Conservation (phyloP, 306 rosid species). For the Medicago ruthenica region DNA sequence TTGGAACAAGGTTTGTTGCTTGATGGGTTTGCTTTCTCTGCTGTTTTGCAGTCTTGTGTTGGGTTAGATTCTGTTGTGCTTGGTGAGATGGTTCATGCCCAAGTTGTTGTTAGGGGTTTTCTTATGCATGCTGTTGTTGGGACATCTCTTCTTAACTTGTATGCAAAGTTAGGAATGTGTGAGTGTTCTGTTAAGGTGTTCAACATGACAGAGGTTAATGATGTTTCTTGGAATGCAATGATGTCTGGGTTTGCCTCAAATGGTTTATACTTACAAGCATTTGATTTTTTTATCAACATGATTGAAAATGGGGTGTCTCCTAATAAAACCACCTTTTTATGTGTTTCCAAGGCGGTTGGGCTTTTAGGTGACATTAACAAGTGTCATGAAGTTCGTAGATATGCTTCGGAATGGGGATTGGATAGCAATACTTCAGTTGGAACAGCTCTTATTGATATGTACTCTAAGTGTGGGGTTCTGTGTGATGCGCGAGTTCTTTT, state of each 20-base stretch:
- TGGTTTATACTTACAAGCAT: conserved; percentile 60
- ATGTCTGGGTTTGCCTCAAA: conserved; percentile 66
- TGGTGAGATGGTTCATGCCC: conserved; percentile 74
- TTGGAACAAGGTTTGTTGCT: conserved; percentile 54
- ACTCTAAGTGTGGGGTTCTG: conserved; percentile 64
- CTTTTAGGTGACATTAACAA: conserved; percentile 54
- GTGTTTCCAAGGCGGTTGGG: conserved; percentile 70
- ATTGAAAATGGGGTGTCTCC: conserved; percentile 52
- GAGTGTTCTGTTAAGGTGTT: conserved; percentile 65
- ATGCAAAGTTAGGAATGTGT: conserved; percentile 64
- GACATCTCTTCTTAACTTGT: conserved; percentile 82
- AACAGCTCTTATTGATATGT: conserved; percentile 77
- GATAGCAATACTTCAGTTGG: conserved; percentile 63
- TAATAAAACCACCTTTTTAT: conserved; percentile 55
- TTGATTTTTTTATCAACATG: conserved; percentile 61
- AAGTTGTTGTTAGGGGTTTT: conserved; percentile 67
- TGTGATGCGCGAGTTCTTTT: conserved; percentile 60
- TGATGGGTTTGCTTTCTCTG: conserved; percentile 69
- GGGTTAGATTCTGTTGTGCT: conserved; percentile 53
- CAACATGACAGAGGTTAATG: conserved; percentile 57
- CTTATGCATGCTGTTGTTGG: conserved; percentile 55
- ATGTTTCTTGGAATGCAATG: conserved; percentile 80
- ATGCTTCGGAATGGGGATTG: conserved; percentile 62
- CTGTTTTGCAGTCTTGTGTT: conserved; percentile 68
- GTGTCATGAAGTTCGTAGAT: conserved; percentile 56